Percentiles rank a stretch among this genome's conserved stretches.
phyloP scores from a whole-genome alignment of 495 filamentous ascomycete species.

The Jackrogersella minutella region DNA sequence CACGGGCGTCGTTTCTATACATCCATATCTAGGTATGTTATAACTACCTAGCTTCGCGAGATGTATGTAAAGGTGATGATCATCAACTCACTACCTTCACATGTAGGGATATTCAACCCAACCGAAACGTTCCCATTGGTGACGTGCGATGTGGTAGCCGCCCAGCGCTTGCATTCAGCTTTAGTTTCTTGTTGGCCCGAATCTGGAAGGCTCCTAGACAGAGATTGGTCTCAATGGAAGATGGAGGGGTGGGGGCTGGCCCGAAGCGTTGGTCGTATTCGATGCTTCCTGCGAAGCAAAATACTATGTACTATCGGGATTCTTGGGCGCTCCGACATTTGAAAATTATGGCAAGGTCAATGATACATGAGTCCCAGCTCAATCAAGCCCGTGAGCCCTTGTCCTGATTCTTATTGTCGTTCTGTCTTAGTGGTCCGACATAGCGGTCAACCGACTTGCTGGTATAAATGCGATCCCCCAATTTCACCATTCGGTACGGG shows the following conservation, averaged over 20 bases:
- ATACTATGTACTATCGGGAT: slow-evolving; percentile 15
- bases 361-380: slow-evolving; percentile 23
- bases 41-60: slow-evolving; percentile 4
- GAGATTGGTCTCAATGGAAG: slow-evolving; percentile 3
- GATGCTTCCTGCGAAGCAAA: slow-evolving; percentile 14
- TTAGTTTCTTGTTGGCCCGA: slow-evolving; percentile 28
- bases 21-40: neutral
- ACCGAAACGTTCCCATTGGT: slow-evolving; percentile 16
- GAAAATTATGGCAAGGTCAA: slow-evolving; percentile 8
- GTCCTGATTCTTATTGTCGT: slow-evolving; percentile 24
- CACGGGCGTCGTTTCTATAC: neutral
- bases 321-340: slow-evolving; percentile 18
- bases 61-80: neutral
- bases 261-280: slow-evolving; percentile 18
- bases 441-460: slow-evolving; percentile 35
- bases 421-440: slow-evolving; percentile 9
- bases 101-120: slow-evolving; percentile 4
- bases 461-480: neutral
- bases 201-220: slow-evolving; percentile 20
- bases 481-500: slow-evolving; percentile 19
- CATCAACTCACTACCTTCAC: slow-evolving; percentile 16
- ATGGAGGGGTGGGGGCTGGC: slow-evolving; percentile 31
- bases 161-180: slow-evolving; percentile 28
- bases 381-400: slow-evolving; percentile 15
- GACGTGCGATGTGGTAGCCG: slow-evolving; percentile 12